phyloP scores from a whole-genome alignment of 2,329 filamentous ascomycete species.

The Sporothrix humicola region DNA sequence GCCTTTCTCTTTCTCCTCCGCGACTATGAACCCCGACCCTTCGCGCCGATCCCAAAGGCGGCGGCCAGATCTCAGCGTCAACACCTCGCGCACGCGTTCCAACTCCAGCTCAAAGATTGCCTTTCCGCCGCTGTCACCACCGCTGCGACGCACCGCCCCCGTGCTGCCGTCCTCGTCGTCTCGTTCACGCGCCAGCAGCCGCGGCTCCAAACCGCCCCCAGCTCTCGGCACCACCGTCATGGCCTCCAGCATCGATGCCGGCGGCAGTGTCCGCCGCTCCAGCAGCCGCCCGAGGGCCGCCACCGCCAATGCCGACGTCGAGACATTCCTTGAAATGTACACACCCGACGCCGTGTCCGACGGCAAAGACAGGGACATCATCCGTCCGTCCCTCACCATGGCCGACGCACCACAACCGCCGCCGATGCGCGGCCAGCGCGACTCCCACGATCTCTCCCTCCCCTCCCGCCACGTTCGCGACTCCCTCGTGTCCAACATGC shows the following conservation, averaged over 20 bases:
- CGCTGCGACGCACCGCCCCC: constrained; percentile 40
- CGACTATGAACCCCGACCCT: constrained; percentile 32
- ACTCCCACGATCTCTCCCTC: constrained; percentile 87
- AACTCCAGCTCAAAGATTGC: constrained; percentile 34
- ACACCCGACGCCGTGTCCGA: constrained; percentile 49
- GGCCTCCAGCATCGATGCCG: constrained; percentile 41
- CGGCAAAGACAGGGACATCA: constrained; percentile 44
- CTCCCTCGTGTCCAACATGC: constrained; percentile 94
- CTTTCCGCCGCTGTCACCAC: constrained; percentile 43
- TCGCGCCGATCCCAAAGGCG: constrained; percentile 39
- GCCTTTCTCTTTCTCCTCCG: not conserved
- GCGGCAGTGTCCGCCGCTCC: constrained; percentile 24
- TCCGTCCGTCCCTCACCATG: constrained; percentile 37
- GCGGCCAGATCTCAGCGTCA: constrained; percentile 49
- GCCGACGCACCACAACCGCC: constrained; percentile 38
- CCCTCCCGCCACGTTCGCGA: constrained; percentile 78
- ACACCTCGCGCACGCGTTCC: constrained; percentile 41
- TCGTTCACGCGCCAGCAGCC: constrained; percentile 26
- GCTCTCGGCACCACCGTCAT: constrained; percentile 39
- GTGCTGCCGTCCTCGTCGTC: constrained; percentile 22
- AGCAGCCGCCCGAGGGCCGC: constrained; percentile 43
- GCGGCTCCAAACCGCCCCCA: constrained; percentile 28
- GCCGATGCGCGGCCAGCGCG: constrained; percentile 50
- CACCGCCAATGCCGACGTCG: constrained; percentile 42
- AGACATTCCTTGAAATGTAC: constrained; percentile 50